Percentiles rank a stretch among this genome's conserved stretches.
These are phyloP conservation scores for Pigoraptor vietnamica DNA, from an alignment of 78 protist species.

Conservation along the genomic window DNA sequence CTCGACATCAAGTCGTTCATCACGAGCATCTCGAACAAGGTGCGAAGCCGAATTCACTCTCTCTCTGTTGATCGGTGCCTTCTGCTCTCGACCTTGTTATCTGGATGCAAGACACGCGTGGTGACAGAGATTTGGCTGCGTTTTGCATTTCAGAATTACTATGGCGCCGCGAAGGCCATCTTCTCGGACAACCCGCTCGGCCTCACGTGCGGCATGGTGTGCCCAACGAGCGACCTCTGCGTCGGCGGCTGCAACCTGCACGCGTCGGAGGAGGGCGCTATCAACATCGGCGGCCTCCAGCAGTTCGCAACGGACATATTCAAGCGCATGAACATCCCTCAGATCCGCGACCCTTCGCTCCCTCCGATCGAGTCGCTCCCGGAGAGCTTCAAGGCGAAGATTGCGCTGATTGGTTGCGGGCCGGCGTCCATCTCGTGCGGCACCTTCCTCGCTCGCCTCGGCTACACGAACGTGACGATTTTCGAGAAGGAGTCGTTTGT, in stretches of 20 bases:
- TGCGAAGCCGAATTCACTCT: background rate
- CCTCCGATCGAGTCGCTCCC: constrained; percentile 71
- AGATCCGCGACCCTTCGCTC: constrained; percentile 73
- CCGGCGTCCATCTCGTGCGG: constrained; percentile 92
- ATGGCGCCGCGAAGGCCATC: constrained; percentile 87
- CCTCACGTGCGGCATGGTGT: constrained; percentile 73
- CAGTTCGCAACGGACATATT: constrained; percentile 84
- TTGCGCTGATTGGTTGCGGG: constrained; percentile 91
- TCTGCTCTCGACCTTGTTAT: background rate
- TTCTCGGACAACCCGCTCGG: constrained; percentile 92
- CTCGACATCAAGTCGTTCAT: constrained; percentile 86
- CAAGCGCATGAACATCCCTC: constrained; percentile 82
- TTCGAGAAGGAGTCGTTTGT: constrained; percentile 73
- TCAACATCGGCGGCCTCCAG: constrained; percentile 91
- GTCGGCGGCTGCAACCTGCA: constrained; percentile 90
- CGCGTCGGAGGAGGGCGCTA: constrained; percentile 88
- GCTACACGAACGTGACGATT: constrained; percentile 79
- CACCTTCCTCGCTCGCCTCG: constrained; percentile 89
- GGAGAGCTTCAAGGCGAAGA: constrained; percentile 42
- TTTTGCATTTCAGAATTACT: constrained; percentile 50
- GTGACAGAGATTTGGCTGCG: background rate
- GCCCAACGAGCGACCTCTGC: constrained; percentile 82
- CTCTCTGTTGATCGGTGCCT: background rate
- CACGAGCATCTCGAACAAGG: constrained; percentile 58
- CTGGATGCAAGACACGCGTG: background rate